Evolutionary conservation across 495 filamentous ascomycete species (phyloP).

Genomic region (Podospora anserina): DNA sequence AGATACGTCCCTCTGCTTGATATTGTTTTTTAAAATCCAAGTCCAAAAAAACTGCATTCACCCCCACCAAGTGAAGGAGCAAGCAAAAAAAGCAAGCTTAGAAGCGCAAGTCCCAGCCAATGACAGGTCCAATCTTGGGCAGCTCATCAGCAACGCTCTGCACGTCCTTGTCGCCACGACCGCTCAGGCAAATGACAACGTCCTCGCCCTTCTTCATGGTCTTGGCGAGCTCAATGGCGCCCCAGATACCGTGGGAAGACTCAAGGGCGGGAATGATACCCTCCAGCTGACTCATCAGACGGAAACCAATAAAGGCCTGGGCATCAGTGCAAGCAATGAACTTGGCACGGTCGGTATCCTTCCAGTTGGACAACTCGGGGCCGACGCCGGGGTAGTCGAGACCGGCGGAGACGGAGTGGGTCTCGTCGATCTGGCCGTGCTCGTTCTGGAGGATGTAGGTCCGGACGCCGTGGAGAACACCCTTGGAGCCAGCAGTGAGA

Average conservation of each 20-base stretch:
- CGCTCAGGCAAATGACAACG: conserved; percentile 90
- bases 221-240: conserved; percentile 85
- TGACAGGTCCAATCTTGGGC: conserved; percentile 81
- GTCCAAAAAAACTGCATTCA: not conserved
- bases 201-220: conserved; percentile 84
- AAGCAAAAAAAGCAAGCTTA: conserved; percentile 20
- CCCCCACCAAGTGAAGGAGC: not conserved
- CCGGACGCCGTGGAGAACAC: conserved; percentile 90
- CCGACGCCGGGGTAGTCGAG: conserved; percentile 97
- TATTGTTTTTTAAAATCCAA: not conserved
- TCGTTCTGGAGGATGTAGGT: conserved; percentile 92
- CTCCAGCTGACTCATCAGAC: conserved; percentile 75
- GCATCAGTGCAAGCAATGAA: conserved; percentile 93
- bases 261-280: conserved; percentile 97
- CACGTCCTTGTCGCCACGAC: conserved; percentile 95
- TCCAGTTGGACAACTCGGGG: conserved; percentile 88
- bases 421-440: conserved; percentile 89
- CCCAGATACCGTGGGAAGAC: conserved; percentile 87
- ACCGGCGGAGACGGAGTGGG: conserved; percentile 95
- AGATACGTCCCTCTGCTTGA: not conserved
- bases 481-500: conserved; percentile 79
- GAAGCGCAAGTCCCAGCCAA: conserved; percentile 93
- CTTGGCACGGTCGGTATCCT: conserved; percentile 77
- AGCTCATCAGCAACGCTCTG: conserved; percentile 96
- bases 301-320: conserved; percentile 87